These are phyloP conservation scores for Punica granatum DNA, from an alignment of 345 rosid genomes.

Conservation along the genomic window DNA sequence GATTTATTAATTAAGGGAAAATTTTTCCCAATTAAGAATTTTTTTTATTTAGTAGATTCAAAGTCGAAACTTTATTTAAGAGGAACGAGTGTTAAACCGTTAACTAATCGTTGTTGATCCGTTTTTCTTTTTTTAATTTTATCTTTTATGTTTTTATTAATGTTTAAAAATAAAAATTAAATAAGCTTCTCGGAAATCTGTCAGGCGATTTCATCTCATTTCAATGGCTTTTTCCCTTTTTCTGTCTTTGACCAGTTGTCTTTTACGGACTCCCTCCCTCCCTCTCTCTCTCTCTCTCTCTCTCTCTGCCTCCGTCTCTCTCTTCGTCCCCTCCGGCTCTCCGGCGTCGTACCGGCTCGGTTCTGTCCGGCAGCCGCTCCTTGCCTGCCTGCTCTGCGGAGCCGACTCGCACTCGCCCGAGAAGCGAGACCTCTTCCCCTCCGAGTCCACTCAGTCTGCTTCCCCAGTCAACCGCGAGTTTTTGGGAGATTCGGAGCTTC, in stretches of 20 bases:
- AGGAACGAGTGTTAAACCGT: no score
- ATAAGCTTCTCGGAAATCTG: slow-evolving; percentile 9
- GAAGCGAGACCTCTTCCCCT: slow-evolving; percentile 3
- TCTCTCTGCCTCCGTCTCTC: slow-evolving; percentile 25
- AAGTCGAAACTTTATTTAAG: no score
- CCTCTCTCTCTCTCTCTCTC: no score
- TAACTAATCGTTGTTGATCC: no score
- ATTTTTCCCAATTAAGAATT: no score
- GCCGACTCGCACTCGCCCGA: background rate
- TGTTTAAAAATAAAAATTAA: no score
- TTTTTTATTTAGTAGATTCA: no score
- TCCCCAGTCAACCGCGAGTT: background rate
- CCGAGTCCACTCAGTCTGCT: background rate
- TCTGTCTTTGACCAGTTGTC: slow-evolving; percentile 13
- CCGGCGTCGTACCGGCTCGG: slow-evolving; percentile 9
- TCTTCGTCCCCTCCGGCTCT: slow-evolving; percentile 16
- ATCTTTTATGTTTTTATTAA: no score
- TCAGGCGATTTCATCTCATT: slow-evolving; percentile 2
- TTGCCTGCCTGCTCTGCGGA: background rate
- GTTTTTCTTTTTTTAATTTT: no score
- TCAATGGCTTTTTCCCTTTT: slow-evolving; percentile 1
- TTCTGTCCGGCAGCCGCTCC: slow-evolving; percentile 1
- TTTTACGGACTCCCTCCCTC: slow-evolving; percentile 23
- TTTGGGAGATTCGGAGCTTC: background rate
- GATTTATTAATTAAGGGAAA: no score